Evolutionary conservation across 805 yeast genomes (phyloP), one percentile per base, ranked within the genome.

Genomic region (Lachancea thermotolerans): DNA sequence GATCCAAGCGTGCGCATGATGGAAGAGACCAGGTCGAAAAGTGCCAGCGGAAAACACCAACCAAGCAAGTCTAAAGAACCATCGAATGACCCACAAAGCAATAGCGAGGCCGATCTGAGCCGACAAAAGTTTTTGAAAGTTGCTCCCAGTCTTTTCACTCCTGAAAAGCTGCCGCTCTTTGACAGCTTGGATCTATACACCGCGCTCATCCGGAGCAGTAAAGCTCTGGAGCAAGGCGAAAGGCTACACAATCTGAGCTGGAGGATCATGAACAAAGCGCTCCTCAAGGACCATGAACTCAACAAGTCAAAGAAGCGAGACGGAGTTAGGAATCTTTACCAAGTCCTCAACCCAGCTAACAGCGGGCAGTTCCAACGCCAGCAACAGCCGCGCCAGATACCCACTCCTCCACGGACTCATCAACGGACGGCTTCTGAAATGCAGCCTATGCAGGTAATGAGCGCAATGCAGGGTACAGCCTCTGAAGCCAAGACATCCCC

Each of bases 291-390:
- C 30, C 51, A 56, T 25, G 43, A 57, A 35, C 49, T 59, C 12
- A 61, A 60, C 44, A 53, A 44, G 42, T 55, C 65, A 6, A 62
- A 60, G 50, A 65, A 58, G 37, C 52, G 58, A 39, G 69, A 65
- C 31, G 69, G 68, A 14, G 64, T 64, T n/a, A 60, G 53, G 44
- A 63, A 55, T 44, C 44, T 62, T 36, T 65, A 62, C 43, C 48
- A 56, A 17, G 60, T 65, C 15, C 39, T 60, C 31, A 56, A 55
- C 33, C 59, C 64, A 5, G 43, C 46, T 2, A 32, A 40, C 12
- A 40, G 17, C 31, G 33, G 28, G n/a, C 43, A 40, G 14, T 28
- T 15, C 8, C 43, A 10, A 9, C 21, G 32, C 11, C 37, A 16
- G 10, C 29, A 6, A 11, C 18, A 27, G 33, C 14, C 33, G 14